Base-by-base conservation (phyloP, 129 eudicot genomes). In the Artemisia argyi region DNA sequence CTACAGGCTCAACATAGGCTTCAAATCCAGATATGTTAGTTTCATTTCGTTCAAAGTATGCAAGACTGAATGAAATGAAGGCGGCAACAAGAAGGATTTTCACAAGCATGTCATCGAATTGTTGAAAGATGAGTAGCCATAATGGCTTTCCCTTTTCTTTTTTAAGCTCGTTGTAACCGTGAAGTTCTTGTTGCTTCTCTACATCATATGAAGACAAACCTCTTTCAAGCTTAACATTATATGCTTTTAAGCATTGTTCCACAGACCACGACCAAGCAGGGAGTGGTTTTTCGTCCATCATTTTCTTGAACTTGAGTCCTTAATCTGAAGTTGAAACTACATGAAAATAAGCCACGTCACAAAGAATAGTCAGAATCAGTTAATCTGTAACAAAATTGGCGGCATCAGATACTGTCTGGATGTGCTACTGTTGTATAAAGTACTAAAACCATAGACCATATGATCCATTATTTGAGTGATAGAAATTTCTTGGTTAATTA, bases 191-290 rank as follows among this genome's bases (percentile, higher is more conserved):
- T 68, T 81, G 83, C 59, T 80, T 80, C 18, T 91, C 96, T 32
- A 84, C 92, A n/a, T 91, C 88, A 65, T 88, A 81, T 20, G 83
- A 78, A 75, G 79, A 84, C 51, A 91, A 66, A 51, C 97, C 97
- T 78, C 89, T 91, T 50, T 83, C 91, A 0, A 88, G 78, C 76
- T 84, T 88, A 24, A 88, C 97, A 51, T 84, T 76, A 70, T 84
- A 86, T 74, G 83, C 87, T 78, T 88, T 91, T 71, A 91, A 79
- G 52, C 97, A 91, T 71, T 81, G 87, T 49, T 84, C 96, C 12
- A 88, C 97, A 16, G 96, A 77, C 86, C 83, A 77, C 47, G 85
- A 86, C 97, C 96, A 91, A 11, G 96, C 96, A 65, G 86, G 85
- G 69, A 86, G 83, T 57, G 81, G 76, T 49, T 82, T 80, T 17